Evolutionary conservation across 164 flowering plant genomes (phyloP), one percentile per base, ranked within the genome.

Genomic region (Echeveria elegans): DNA sequence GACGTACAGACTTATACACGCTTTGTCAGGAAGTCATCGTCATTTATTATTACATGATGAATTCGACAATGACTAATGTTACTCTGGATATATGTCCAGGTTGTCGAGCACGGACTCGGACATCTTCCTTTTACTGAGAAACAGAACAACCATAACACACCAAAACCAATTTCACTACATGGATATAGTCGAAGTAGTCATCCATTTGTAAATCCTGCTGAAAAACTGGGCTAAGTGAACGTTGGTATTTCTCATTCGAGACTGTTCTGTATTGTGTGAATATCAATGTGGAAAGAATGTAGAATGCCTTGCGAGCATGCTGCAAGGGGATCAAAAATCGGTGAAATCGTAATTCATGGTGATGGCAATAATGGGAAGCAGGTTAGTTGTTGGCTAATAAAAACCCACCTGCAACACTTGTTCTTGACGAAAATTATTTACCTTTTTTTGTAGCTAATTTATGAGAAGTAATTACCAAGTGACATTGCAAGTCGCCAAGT

Each of bases 251-350:
- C 32, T 19, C n/a, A 6, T n/a, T n/a, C n/a, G 43, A 21, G 45
- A 34, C 16, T 36, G 1, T 63, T 63, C 29, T 63, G 18, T 40
- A n/a, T 63, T 74, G 41, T n/a, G n/a, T 30, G 68, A 2, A 19
- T 63, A 41, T 41, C 81, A 90, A 94, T 70, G 94, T 94, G 15
- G 97, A 90, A 76, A 90, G 97, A 80, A 90, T 90, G 97, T 94
- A 90, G 76, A 88, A 90, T 73, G 94, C 94, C 16, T 68, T 90
- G 70, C 74, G 94, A 77, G 97, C 97, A 50, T 88, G 94, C 47
- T 90, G 97, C 68, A 88, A 90, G 70, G 97, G 97, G 26, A 90
- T 90, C 78, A 88, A 86, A n/a, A 76, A 85, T 88, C 40, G 94
- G 97, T 21, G 88, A 90, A 78, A 83, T 90, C 69, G 92, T 88